A percentile compares a stretch with the other conserved stretches of the same genome.
phyloP scores from a whole-genome alignment of 2,329 filamentous ascomycete species.

The Colletotrichum simmondsii region DNA sequence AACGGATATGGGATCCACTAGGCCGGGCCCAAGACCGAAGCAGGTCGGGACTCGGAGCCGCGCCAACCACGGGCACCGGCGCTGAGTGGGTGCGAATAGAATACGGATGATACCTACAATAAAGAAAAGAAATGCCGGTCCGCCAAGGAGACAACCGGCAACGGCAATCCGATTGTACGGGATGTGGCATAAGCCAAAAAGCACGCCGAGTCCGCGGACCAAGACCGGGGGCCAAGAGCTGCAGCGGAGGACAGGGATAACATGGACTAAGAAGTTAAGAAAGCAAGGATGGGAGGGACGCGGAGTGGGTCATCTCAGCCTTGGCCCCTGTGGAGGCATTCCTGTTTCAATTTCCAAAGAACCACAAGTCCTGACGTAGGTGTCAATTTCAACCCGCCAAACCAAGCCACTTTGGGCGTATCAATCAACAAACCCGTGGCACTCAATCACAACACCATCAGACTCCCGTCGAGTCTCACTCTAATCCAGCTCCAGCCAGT shows the following conservation, averaged over 20 bases:
- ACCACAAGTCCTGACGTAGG: conserved; percentile 32
- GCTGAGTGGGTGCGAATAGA: no score
- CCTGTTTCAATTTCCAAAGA: conserved; percentile 28
- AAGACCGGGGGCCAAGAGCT: background rate
- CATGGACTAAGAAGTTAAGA: background rate
- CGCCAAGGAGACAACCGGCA: background rate
- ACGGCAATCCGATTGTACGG: background rate
- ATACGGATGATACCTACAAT: no score
- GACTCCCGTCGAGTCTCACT: background rate
- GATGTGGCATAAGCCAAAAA: background rate
- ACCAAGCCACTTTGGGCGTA: conserved; percentile 1
- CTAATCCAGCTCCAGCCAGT: background rate
- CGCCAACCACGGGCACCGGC: no score
- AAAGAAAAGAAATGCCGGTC: background rate
- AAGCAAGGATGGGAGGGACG: background rate
- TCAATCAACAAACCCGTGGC: conserved; percentile 4
- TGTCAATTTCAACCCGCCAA: conserved; percentile 11
- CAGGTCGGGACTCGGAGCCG: no score
- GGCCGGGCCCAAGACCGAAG: background rate
- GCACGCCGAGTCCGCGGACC: background rate
- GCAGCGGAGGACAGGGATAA: background rate
- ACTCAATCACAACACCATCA: background rate
- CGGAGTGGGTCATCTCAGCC: conserved; percentile 6
- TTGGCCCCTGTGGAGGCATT: conserved; percentile 31
- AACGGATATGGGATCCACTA: background rate